Base-by-base conservation (phyloP, 140 eudicot genomes). In the Flaveria floridana region DNA sequence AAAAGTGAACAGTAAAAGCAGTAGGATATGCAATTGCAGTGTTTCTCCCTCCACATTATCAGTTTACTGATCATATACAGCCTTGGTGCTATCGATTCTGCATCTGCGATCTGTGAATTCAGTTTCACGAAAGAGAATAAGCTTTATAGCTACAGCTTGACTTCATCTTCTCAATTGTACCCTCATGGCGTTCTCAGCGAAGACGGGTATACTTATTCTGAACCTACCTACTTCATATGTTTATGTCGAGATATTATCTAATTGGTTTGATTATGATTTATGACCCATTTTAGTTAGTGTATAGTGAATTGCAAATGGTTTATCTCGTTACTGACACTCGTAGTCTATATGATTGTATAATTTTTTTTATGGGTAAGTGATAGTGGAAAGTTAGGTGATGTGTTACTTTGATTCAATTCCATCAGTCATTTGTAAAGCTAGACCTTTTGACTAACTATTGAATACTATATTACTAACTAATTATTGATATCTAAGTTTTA, bases 161-260 rank as follows among this genome's bases (percentile, higher is more conserved):
- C 87, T 41, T 80, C 94, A 7, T 81, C 92, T 62, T 58, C 76
- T 47, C 23, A 74, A 11, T 50, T 69, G 16, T 89, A 78, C 70
- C 96, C 96, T 15, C 96, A 92, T 68, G 97, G 97, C 52, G 88
- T 81, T 55, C 88, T 77, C 80, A 92, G 96, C 78, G 97, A 89
- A 84, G 97, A 92, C 77, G 95, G 96, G 97, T 92, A 30, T 30
- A 89, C 46, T 39, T 44, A 39, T 18, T 66, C 46, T 1, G 6
- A 52, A 47, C 56, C 41, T 71, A 10, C 77, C 46, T 51, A 15
- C 28, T 30, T 20, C 67, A 52, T 62, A 26, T 72, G 61, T 18
- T 50, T 71, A 23, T 52, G 61, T 70, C 25, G 20, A 20, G 53
- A 23, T 53, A 19, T 42, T 46, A 30, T 68, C 39, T 50, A 16